phyloP scores from a whole-genome alignment of 805 yeast species.

The Candida nonsorbophila region DNA sequence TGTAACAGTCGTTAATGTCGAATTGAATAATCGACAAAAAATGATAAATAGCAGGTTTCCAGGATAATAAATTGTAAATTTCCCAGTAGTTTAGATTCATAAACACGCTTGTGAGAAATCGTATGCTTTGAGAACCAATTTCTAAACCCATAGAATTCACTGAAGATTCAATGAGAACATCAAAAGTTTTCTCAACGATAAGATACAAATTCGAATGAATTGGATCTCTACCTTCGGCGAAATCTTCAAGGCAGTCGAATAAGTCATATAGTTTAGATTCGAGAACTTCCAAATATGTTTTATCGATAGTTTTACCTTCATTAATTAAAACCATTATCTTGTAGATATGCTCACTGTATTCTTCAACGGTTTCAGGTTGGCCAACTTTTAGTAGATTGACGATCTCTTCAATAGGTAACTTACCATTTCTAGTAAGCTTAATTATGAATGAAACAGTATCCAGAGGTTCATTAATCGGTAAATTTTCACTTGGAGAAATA shows the following conservation, averaged over 20 bases:
- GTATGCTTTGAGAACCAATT: conserved; percentile 27
- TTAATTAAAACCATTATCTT: conserved; percentile 23
- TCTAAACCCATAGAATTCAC: conserved; percentile 23
- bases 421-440: conserved; percentile 14
- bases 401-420: conserved; percentile 12
- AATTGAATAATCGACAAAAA: conserved; percentile 33
- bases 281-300: conserved; percentile 8
- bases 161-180: conserved; percentile 29
- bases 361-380: conserved; percentile 24
- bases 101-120: conserved; percentile 31
- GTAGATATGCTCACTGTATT: conserved; percentile 33
- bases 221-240: conserved; percentile 18
- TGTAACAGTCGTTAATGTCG: conserved; percentile 36
- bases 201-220: conserved; percentile 25
- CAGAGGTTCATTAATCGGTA: too few species aligned
- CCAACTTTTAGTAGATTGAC: conserved; percentile 17
- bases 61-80: conserved; percentile 31
- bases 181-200: conserved; percentile 34
- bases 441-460: conserved; percentile 5
- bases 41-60: conserved; percentile 40
- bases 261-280: conserved; percentile 16
- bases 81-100: conserved; percentile 42
- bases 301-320: conserved; percentile 8
- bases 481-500: too few species aligned
- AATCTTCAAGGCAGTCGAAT: conserved; percentile 18